phyloP scores from a whole-genome alignment of 2,329 filamentous ascomycete genomes.

The Fusarium fujikuroi region DNA sequence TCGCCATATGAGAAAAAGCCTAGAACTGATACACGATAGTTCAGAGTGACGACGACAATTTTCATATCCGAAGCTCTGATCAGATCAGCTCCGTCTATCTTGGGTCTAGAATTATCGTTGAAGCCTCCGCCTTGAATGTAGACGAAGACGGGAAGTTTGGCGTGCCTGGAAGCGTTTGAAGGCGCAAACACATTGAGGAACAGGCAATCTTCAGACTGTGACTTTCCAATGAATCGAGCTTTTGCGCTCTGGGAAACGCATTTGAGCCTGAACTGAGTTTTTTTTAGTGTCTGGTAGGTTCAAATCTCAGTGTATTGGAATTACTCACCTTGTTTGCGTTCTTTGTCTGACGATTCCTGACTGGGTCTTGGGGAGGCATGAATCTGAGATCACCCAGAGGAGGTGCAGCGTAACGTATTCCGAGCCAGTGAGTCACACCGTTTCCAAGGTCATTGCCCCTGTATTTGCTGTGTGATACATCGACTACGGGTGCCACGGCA shows the following conservation, averaged over 20 bases:
- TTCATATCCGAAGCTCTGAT: constrained; percentile 64
- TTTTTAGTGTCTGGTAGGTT: background rate
- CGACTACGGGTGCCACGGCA: constrained; percentile 53
- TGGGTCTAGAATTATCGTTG: constrained; percentile 57
- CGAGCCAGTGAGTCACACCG: constrained; percentile 76
- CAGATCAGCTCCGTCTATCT: constrained; percentile 70
- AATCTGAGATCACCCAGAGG: constrained; percentile 75
- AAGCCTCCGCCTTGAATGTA: constrained; percentile 71
- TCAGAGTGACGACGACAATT: constrained; percentile 77
- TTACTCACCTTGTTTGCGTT: constrained; percentile 62
- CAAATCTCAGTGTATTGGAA: background rate
- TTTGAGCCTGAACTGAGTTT: constrained; percentile 37
- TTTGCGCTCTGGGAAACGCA: constrained; percentile 45
- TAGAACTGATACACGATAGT: constrained; percentile 79
- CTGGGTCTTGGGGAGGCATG: constrained; percentile 73
- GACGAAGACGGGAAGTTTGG: constrained; percentile 71
- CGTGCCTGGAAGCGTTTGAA: constrained; percentile 57
- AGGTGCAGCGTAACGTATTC: constrained; percentile 78
- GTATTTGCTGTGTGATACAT: constrained; percentile 75
- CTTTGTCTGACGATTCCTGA: constrained; percentile 56
- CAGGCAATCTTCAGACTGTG: constrained; percentile 72
- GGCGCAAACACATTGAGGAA: constrained; percentile 74
- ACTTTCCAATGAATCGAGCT: constrained; percentile 35
- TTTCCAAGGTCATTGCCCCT: constrained; percentile 63
- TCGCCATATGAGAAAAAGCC: constrained; percentile 75